A percentile compares a stretch with the other conserved stretches of the same genome.
These are phyloP conservation scores for Trypanosomatidae sp. DNA, from an alignment of 208 protist genomes.

Conservation along the genomic window DNA sequence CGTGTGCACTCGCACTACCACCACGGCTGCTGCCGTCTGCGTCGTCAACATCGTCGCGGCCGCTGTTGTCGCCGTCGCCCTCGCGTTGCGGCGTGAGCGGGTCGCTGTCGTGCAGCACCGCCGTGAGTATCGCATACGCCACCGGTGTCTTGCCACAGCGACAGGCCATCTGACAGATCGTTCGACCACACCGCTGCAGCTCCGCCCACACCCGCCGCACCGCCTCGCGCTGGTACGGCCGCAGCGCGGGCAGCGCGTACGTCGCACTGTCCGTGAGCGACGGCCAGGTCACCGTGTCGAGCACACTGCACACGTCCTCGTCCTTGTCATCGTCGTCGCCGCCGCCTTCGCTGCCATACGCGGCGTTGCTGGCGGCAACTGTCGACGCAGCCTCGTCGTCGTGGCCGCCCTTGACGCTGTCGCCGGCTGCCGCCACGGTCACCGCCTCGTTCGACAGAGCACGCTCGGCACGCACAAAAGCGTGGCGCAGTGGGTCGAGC, in stretches of 20 bases:
- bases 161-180: conserved; percentile 74
- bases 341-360: background rate
- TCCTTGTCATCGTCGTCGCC: conserved; percentile 1
- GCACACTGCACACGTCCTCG: conserved; percentile 4
- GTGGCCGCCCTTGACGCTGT: too few relatives aligned
- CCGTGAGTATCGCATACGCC: conserved; percentile 37
- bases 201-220: conserved; percentile 22
- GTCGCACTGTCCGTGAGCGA: conserved; percentile 4
- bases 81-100: background rate
- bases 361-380: too few relatives aligned
- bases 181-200: conserved; percentile 11
- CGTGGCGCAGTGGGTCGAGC: too few relatives aligned
- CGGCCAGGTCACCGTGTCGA: conserved; percentile 3
- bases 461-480: too few relatives aligned
- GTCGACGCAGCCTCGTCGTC: too few relatives aligned
- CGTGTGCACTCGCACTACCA: background rate
- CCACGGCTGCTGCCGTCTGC: too few relatives aligned
- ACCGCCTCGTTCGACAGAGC: too few relatives aligned
- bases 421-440: too few relatives aligned
- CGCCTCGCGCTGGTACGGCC: conserved; percentile 58
- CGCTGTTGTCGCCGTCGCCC: background rate
- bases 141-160: conserved; percentile 71
- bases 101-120: conserved; percentile 1
- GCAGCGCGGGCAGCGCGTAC: conserved; percentile 17
- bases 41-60: background rate